A percentile compares a stretch with the other conserved stretches of the same genome.
Evolutionary conservation across 208 protist genomes (phyloP).

Genomic region (Leishmania tropica): DNA sequence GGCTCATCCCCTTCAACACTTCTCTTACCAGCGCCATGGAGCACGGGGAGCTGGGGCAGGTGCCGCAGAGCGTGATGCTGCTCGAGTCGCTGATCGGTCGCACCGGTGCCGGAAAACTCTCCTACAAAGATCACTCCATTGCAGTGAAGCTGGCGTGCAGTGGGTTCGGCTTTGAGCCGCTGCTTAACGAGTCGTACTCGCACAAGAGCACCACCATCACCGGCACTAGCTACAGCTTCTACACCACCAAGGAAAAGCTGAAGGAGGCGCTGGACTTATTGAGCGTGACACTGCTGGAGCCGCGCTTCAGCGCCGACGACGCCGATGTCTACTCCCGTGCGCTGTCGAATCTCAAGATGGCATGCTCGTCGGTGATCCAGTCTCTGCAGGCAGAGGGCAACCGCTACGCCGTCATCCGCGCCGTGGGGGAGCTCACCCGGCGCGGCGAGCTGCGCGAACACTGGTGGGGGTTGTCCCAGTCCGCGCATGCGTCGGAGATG

Average conservation of each 20-base stretch:
- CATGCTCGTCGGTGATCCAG: conserved; percentile 67
- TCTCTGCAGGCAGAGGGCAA: conserved; percentile 74
- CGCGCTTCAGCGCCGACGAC: conserved; percentile 58
- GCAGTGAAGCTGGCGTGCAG: conserved; percentile 82
- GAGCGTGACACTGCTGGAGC: conserved; percentile 62
- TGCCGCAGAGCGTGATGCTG: conserved; percentile 52
- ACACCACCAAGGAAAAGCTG: conserved; percentile 87
- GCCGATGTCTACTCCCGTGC: conserved; percentile 70
- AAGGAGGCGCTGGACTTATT: conserved; percentile 78
- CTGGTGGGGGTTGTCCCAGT: conserved; percentile 80
- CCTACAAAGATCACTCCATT: conserved; percentile 83
- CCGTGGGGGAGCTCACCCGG: conserved; percentile 62
- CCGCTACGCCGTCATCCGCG: conserved; percentile 67
- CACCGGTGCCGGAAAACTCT: conserved; percentile 66
- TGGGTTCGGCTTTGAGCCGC: conserved; percentile 74
- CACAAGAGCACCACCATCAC: conserved; percentile 53
- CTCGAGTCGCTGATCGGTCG: conserved; percentile 57
- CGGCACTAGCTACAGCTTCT: conserved; percentile 81
- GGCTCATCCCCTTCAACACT: conserved; percentile 67
- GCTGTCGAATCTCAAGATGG: conserved; percentile 72
- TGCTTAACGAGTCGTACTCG: conserved; percentile 79
- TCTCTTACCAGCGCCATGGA: conserved; percentile 37
- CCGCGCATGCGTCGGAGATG: conserved; percentile 54
- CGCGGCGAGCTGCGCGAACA: conserved; percentile 67
- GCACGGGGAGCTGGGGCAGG: conserved; percentile 24